Percentiles rank a stretch among this genome's conserved stretches.
Conservation (phyloP, 108 stramenopile genomes). For the Fistulifera pelliculosa region DNA sequence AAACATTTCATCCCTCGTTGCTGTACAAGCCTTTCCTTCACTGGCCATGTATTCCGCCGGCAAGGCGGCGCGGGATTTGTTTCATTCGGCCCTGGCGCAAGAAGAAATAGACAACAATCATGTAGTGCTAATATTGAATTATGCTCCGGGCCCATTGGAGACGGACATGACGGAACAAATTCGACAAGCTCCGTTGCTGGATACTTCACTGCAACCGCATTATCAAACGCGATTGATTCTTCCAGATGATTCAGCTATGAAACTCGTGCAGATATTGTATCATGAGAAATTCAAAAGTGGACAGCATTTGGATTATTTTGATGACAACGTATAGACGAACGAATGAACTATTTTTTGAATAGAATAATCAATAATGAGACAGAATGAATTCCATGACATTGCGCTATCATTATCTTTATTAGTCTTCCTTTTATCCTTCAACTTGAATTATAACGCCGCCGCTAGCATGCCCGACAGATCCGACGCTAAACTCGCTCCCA, state of each 20-base stretch:
- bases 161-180: constrained; percentile 59
- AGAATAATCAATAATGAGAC: no score
- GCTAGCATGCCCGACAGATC: no score
- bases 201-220: constrained; percentile 26
- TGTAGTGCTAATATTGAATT: constrained; percentile 48
- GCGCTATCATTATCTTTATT: no score
- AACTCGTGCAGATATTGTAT: constrained; percentile 38
- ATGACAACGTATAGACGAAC: no score
- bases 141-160: constrained; percentile 74
- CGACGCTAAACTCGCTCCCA: no score
- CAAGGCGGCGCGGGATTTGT: constrained; percentile 73
- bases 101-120: constrained; percentile 18
- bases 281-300: constrained; percentile 51
- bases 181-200: constrained; percentile 27
- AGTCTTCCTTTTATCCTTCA: no score
- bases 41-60: constrained; percentile 68
- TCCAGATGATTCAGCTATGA: constrained; percentile 48
- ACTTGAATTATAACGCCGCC: no score
- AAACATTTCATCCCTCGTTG: constrained; percentile 68
- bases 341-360: no score
- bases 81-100: constrained; percentile 50
- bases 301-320: constrained; percentile 70
- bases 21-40: constrained; percentile 53
- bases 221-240: constrained; percentile 30
- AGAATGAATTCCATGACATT: no score